A percentile compares a stretch with the other conserved stretches of the same genome.
Conservation (phyloP, 2,329 filamentous ascomycete species). For the Fusarium continuum region DNA sequence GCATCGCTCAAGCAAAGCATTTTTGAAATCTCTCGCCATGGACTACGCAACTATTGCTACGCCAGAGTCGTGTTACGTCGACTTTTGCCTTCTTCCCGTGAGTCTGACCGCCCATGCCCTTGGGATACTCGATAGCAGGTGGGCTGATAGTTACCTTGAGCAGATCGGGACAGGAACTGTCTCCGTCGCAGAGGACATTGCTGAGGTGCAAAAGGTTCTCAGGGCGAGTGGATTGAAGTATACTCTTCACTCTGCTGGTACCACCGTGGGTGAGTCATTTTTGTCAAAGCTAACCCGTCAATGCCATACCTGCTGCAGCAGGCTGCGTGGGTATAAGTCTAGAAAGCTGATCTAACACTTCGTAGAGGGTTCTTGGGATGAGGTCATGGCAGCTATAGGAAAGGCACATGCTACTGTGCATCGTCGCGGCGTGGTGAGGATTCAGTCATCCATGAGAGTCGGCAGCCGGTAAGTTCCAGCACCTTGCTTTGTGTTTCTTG, state of each 20-base stretch:
- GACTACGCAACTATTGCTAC: slow-evolving; percentile 66
- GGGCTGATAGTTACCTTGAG: slow-evolving; percentile 4
- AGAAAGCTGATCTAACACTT: background rate
- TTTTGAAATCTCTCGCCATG: slow-evolving; percentile 37
- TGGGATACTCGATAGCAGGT: background rate
- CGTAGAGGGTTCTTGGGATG: slow-evolving; percentile 88
- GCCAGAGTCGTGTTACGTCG: slow-evolving; percentile 80
- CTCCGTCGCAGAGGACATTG: slow-evolving; percentile 84
- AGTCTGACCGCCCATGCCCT: slow-evolving; percentile 40
- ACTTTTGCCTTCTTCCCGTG: slow-evolving; percentile 91
- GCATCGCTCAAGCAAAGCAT: background rate
- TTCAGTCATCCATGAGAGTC: slow-evolving; percentile 89
- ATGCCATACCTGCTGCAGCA: background rate
- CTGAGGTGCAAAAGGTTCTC: slow-evolving; percentile 86
- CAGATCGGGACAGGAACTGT: slow-evolving; percentile 81
- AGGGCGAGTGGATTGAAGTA: slow-evolving; percentile 82
- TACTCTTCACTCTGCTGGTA: slow-evolving; percentile 92
- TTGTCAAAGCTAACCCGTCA: background rate
- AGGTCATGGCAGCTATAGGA: slow-evolving; percentile 85
- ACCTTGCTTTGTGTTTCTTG: background rate
- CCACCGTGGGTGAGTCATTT: slow-evolving; percentile 78
- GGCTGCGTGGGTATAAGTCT: background rate
- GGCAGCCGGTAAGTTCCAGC: slow-evolving; percentile 72
- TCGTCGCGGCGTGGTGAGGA: slow-evolving; percentile 76
- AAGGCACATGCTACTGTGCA: slow-evolving; percentile 85